phyloP scores from a whole-genome alignment of 1,284 basidiomycete species.

The Apiotrichum laibachii region DNA sequence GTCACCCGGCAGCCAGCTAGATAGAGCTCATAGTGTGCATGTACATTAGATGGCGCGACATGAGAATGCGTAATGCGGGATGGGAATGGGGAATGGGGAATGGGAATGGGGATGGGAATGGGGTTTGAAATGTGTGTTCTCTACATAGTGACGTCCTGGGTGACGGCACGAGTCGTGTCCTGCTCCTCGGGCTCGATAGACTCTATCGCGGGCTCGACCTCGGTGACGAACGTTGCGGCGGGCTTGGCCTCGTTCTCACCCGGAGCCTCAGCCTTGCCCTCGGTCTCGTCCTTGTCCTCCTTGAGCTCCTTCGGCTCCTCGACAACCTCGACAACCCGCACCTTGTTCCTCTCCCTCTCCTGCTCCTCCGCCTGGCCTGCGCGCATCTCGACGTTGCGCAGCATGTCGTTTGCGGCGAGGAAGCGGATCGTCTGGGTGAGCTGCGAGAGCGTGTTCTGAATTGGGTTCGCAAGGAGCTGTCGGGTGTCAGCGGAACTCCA shows the following conservation, averaged over 20 bases:
- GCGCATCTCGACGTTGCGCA: conserved; percentile 74
- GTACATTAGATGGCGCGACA: background rate
- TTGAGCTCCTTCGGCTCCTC: no score
- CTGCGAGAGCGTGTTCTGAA: conserved; percentile 84
- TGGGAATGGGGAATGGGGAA: background rate
- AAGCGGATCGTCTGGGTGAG: conserved; percentile 91
- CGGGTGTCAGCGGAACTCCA: background rate
- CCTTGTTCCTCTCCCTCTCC: conserved; percentile 35
- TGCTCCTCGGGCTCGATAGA: no score
- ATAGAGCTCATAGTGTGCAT: background rate
- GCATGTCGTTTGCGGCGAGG: conserved; percentile 85
- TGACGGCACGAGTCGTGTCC: background rate
- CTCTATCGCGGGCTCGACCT: no score
- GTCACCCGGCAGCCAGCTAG: no score
- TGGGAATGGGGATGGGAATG: background rate
- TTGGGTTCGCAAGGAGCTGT: conserved; percentile 69
- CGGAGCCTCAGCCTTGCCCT: background rate
- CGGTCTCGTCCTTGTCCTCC: background rate
- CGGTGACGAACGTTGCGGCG: no score
- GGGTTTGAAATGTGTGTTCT: no score
- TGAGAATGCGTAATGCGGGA: background rate
- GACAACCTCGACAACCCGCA: conserved; percentile 20
- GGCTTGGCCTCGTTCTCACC: no score
- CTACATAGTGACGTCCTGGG: no score
- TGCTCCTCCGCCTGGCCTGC: conserved; percentile 73